Evolutionary conservation across 2,329 filamentous ascomycete genomes (phyloP).

Genomic region (Beauveria sp.): DNA sequence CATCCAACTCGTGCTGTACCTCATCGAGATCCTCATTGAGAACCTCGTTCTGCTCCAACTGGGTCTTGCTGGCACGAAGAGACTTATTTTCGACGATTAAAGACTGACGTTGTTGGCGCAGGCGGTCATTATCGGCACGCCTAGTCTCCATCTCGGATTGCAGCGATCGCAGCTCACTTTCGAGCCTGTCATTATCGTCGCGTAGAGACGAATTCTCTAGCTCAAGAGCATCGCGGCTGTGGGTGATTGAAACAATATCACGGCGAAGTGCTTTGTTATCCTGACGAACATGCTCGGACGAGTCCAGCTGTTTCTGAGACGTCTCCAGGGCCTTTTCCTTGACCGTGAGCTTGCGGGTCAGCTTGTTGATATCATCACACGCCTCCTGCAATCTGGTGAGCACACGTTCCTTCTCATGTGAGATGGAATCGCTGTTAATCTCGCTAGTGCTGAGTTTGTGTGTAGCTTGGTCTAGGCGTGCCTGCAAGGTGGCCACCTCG

Average conservation of each 20-base stretch:
- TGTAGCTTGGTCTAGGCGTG: constrained; percentile 54
- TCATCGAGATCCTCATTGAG: constrained; percentile 34
- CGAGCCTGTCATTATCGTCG: constrained; percentile 32
- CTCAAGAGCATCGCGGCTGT: constrained; percentile 29
- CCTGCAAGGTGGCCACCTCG: constrained; percentile 51
- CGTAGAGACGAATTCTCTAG: constrained; percentile 35
- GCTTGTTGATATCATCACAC: constrained; percentile 48
- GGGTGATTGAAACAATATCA: constrained; percentile 33
- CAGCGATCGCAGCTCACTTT: constrained; percentile 27
- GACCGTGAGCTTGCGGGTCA: constrained; percentile 34
- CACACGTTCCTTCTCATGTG: constrained; percentile 58
- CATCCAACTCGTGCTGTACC: constrained; percentile 34
- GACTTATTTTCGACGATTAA: constrained; percentile 38
- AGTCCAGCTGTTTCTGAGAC: constrained; percentile 34
- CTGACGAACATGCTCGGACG: constrained; percentile 30
- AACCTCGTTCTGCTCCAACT: constrained; percentile 22
- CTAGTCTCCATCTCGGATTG: constrained; percentile 34
- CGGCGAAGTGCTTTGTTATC: constrained; percentile 33
- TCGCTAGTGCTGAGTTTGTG: constrained; percentile 55
- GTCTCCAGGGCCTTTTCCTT: constrained; percentile 36
- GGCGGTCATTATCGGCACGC: constrained; percentile 32
- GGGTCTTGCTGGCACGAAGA: constrained; percentile 33
- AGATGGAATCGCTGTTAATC: constrained; percentile 54
- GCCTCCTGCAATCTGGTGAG: constrained; percentile 55
- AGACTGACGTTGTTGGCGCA: constrained; percentile 36